These are phyloP conservation scores for Cutaneotrichosporon sp. DNA, from an alignment of 1,284 basidiomycete species.

Conservation along the genomic window DNA sequence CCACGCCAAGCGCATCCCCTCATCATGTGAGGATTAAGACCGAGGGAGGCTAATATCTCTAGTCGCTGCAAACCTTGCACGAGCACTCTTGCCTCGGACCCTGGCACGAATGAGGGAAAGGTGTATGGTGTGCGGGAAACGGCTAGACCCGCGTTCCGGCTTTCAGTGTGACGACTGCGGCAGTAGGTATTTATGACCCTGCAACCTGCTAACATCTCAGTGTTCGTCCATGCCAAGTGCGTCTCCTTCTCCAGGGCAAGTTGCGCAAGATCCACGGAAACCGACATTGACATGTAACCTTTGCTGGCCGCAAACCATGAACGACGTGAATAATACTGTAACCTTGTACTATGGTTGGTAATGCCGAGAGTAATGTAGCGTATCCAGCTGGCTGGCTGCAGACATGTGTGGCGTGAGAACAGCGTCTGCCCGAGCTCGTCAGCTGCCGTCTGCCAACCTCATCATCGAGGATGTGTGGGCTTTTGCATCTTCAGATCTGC, in stretches of 20 bases:
- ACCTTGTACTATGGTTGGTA: too few relatives aligned
- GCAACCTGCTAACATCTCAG: conserved; percentile 5
- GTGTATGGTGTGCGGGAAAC: conserved; percentile 11
- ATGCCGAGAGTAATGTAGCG: too few relatives aligned
- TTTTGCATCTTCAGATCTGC: too few relatives aligned
- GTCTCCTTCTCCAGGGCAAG: neutral
- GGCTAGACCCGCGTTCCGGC: conserved; percentile 8
- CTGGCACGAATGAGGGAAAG: neutral
- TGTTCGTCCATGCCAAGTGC: conserved; percentile 2
- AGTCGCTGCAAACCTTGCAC: conserved; percentile 15
- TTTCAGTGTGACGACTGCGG: conserved; percentile 20
- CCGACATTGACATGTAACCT: conserved; percentile 1
- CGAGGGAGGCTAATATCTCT: neutral
- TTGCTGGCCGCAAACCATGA: neutral
- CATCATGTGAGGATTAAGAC: neutral
- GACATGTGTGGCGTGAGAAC: too few relatives aligned
- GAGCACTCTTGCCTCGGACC: conserved; percentile 3
- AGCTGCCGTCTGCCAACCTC: too few relatives aligned
- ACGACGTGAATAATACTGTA: neutral
- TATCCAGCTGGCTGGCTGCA: too few relatives aligned
- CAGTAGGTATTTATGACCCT: conserved; percentile 1
- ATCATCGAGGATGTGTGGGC: too few relatives aligned
- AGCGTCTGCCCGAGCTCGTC: too few relatives aligned
- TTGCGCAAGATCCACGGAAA: neutral
- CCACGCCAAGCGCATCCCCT: neutral